Evolutionary conservation across 2,329 filamentous ascomycete genomes (phyloP).

Genomic region (Niveomyces coronatus): DNA sequence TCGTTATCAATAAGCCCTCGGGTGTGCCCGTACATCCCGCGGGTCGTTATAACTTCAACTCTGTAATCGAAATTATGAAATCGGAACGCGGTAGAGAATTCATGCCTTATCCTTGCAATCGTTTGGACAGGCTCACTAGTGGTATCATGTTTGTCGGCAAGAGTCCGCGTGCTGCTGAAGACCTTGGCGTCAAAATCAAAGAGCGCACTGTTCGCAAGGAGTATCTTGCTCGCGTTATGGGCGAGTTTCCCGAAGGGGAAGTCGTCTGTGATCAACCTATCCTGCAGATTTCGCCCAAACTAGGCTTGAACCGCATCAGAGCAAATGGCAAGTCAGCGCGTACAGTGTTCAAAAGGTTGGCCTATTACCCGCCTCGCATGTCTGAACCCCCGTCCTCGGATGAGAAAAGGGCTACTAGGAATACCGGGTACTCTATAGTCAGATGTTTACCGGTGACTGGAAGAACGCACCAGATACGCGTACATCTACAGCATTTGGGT

Average conservation of each 20-base stretch:
- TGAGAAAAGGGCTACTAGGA: slow-evolving; percentile 33
- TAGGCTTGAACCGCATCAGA: slow-evolving; percentile 88
- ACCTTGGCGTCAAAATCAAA: slow-evolving; percentile 65
- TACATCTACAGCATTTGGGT: slow-evolving; percentile 88
- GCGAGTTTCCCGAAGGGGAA: slow-evolving; percentile 84
- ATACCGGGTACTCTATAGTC: slow-evolving; percentile 84
- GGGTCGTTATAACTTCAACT: slow-evolving; percentile 92
- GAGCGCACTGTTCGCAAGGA: slow-evolving; percentile 83
- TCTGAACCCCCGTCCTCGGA: slow-evolving; percentile 14
- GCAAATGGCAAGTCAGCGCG: slow-evolving; percentile 83
- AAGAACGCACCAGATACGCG: slow-evolving; percentile 86
- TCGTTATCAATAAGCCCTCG: slow-evolving; percentile 94
- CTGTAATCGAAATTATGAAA: slow-evolving; percentile 85
- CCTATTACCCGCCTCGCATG: slow-evolving; percentile 65
- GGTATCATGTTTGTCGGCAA: slow-evolving; percentile 99
- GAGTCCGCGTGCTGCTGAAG: slow-evolving; percentile 66
- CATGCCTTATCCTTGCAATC: slow-evolving; percentile 65
- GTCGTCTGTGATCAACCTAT: slow-evolving; percentile 91
- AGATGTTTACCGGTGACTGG: slow-evolving; percentile 89
- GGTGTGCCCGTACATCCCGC: slow-evolving; percentile 93
- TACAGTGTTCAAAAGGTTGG: slow-evolving; percentile 83
- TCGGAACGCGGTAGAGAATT: slow-evolving; percentile 53
- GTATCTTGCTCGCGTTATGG: slow-evolving; percentile 84
- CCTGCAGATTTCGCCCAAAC: slow-evolving; percentile 85
- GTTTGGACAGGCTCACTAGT: slow-evolving; percentile 87